Evolutionary conservation across 192 early-diverging fungal species (phyloP), one percentile per base, ranked within the genome.

Genomic region (Podila verticillata): DNA sequence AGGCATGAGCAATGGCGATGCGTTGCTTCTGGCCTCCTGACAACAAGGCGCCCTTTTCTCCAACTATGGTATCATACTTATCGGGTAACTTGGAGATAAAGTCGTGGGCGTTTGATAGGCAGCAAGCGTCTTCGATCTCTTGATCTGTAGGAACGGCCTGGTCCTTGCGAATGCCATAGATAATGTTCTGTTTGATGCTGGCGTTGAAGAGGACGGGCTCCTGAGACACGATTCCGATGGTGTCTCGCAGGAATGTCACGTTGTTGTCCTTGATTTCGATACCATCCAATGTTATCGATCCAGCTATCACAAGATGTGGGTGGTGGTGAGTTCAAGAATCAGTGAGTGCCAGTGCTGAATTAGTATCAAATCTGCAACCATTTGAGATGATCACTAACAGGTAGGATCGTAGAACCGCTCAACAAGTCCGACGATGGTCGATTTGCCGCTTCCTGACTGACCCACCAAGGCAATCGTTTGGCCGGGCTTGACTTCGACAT

Each of bases 221-320:
- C 87, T 96, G 96, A 57, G 89, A 87, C 64, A 98, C 96, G 30
- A 98, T 87, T 44, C 96, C 97, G 61, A 98, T 94, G 61, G 94
- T 91, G 64, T 87, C 85, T 24, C 98, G 92, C 47, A 97, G 82
- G 88, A 92, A 97, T 30, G 87, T 75, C 36, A 97, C 85, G 59
- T 98, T 95, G 72, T 91, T 86, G 59, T 92, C 88, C 65, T 87
- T 90, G 64, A 96, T 84, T 63, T 95, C 85, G 22, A 84, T 74
- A 39, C 92, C 95, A 84, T 97, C 97, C 12, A 98, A 57, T 22
- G 77, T 67, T 13, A 97, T 87, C 0, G 60, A 35, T 44, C 94
- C 94, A 9, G 72, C 70, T 54, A 5, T 51, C 22, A 51, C 10
- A 51, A 51, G 19, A 7, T 7, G 17, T 7, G 0, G 20, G 22